Evolutionary conservation across 306 rosid genomes (phyloP).

Genomic region (Fragaria vesca): DNA sequence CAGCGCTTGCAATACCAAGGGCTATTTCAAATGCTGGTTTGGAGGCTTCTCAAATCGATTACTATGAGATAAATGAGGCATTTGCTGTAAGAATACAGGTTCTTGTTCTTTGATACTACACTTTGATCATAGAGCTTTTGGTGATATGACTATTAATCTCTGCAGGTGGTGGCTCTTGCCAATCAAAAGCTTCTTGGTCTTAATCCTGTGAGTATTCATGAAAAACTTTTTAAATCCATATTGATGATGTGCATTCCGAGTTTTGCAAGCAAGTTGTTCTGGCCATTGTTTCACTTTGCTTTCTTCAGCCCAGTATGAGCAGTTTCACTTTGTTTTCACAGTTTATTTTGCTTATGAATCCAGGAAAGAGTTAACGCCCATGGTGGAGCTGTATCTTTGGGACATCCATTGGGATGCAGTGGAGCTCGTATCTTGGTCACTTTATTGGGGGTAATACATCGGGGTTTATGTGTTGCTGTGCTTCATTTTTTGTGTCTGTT

Average conservation of each 20-base stretch:
- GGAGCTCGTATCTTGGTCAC: constrained; percentile 96
- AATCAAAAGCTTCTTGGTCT: constrained; percentile 89
- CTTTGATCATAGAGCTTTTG: constrained; percentile 12
- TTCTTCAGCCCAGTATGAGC: constrained; percentile 16
- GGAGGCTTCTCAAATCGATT: constrained; percentile 79
- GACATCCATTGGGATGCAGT: constrained; percentile 95
- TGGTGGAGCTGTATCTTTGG: constrained; percentile 95
- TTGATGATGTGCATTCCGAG: constrained; percentile 4
- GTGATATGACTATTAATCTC: constrained; percentile 11
- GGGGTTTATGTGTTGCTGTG: neutral
- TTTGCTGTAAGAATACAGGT: constrained; percentile 63
- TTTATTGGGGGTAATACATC: constrained; percentile 69
- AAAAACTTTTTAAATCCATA: neutral
- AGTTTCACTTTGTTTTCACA: constrained; percentile 8
- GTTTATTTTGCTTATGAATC: constrained; percentile 32
- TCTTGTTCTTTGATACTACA: neutral
- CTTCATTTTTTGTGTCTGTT: constrained; percentile 1
- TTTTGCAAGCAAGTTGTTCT: neutral
- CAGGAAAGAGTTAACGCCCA: constrained; percentile 77
- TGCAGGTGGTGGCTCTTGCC: constrained; percentile 88
- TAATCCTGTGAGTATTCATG: constrained; percentile 63
- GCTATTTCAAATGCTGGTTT: constrained; percentile 87
- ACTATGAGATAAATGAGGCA: constrained; percentile 92
- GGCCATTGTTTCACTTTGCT: neutral
- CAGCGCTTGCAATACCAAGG: constrained; percentile 81